Evolutionary conservation across 2,329 filamentous ascomycete species (phyloP).

Genomic region (Furcasterigmium furcatum): DNA sequence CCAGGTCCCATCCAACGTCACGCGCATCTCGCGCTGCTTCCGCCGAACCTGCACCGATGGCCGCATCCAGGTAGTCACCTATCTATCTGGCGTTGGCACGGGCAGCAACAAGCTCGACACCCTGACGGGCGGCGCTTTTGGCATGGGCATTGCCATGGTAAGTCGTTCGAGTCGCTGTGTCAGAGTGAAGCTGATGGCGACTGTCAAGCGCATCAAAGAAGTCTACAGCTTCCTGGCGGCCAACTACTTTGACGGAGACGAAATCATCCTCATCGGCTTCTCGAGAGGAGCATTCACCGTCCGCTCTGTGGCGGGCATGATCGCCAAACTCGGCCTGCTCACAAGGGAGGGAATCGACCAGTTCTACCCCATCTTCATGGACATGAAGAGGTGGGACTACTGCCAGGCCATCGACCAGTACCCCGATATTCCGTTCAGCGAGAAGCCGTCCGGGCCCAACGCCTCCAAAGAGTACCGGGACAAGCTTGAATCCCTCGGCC

Average conservation of each 20-base stretch:
- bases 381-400: slow-evolving; percentile 51
- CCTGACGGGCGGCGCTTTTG: slow-evolving; percentile 52
- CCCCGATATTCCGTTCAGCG: slow-evolving; percentile 39
- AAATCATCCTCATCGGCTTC: slow-evolving; percentile 55
- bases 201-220: slow-evolving; percentile 51
- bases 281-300: slow-evolving; percentile 57
- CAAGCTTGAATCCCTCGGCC: slow-evolving; percentile 28
- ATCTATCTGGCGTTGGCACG: slow-evolving; percentile 59
- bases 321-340: slow-evolving; percentile 46
- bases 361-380: slow-evolving; percentile 54
- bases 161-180: slow-evolving; percentile 3
- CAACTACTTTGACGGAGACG: slow-evolving; percentile 57
- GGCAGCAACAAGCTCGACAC: slow-evolving; percentile 45
- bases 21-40: slow-evolving; percentile 56
- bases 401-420: slow-evolving; percentile 43
- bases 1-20: slow-evolving; percentile 57
- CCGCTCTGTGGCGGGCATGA: slow-evolving; percentile 52
- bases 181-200: slow-evolving; percentile 8
- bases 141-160: slow-evolving; percentile 50
- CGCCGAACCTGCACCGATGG: slow-evolving; percentile 47
- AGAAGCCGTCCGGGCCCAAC: slow-evolving; percentile 43
- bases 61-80: slow-evolving; percentile 55
- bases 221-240: slow-evolving; percentile 60
- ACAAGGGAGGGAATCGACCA: slow-evolving; percentile 49
- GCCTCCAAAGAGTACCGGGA: slow-evolving; percentile 40